These are phyloP conservation scores for Quercus rubra DNA, from an alignment of 306 rosid genomes.

Conservation along the genomic window DNA sequence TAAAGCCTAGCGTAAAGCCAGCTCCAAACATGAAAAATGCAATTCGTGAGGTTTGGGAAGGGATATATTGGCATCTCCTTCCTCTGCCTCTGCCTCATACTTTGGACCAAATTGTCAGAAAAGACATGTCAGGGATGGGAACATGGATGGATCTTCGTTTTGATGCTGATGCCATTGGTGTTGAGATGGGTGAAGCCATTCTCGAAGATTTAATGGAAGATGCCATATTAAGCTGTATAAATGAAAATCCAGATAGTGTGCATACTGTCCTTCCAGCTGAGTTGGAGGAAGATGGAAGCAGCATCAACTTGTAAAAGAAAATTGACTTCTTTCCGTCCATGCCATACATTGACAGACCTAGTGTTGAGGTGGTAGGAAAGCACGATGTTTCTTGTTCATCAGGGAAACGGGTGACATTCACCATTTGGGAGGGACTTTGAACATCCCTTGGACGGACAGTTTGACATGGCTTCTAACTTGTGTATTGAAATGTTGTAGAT, in stretches of 20 bases:
- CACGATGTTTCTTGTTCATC: not conserved
- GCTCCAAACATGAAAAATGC: slow-evolving; percentile 39
- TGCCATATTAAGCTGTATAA: slow-evolving; percentile 42
- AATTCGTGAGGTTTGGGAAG: slow-evolving; percentile 53
- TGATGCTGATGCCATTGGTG: slow-evolving; percentile 61
- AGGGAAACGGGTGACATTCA: slow-evolving; percentile 1
- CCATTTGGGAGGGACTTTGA: not conserved
- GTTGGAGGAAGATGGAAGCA: slow-evolving; percentile 23
- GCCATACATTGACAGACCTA: slow-evolving; percentile 13
- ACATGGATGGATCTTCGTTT: slow-evolving; percentile 74
- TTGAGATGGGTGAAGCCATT: slow-evolving; percentile 71
- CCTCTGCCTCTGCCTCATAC: slow-evolving; percentile 62
- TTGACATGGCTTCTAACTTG: slow-evolving; percentile 34
- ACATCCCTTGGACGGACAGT: slow-evolving; percentile 15
- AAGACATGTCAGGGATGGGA: slow-evolving; percentile 68
- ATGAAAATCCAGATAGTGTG: slow-evolving; percentile 29
- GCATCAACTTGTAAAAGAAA: slow-evolving; percentile 28
- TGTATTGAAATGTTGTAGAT: slow-evolving; percentile 31
- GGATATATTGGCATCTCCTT: slow-evolving; percentile 73
- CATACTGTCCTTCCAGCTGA: slow-evolving; percentile 24
- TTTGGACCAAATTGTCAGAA: slow-evolving; percentile 75
- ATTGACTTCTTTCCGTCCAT: slow-evolving; percentile 22
- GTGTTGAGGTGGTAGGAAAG: slow-evolving; percentile 11
- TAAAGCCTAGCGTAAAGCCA: slow-evolving; percentile 40
- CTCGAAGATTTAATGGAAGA: slow-evolving; percentile 76